phyloP scores from a whole-genome alignment of 768 basidiomycete genomes.

The Strobilomyces confusus region DNA sequence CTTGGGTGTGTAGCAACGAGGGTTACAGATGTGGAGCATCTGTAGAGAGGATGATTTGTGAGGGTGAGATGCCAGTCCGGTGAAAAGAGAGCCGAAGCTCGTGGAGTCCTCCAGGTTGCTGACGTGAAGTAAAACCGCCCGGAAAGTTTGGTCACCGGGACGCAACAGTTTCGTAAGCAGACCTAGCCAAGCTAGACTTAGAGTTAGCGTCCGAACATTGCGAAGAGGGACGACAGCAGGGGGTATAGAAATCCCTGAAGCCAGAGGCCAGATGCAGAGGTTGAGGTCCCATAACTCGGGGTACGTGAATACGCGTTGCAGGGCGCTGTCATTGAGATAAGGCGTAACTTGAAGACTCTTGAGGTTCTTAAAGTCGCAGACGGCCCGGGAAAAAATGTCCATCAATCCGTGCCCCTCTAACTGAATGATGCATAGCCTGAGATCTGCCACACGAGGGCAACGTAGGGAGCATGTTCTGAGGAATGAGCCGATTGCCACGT shows the following conservation, averaged over 20 bases:
- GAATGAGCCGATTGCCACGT: background rate
- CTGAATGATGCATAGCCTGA: background rate
- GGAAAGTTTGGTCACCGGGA: background rate
- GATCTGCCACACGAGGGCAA: background rate
- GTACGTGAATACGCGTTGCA: background rate
- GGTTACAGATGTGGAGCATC: background rate
- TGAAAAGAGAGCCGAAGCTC: background rate
- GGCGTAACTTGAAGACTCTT: background rate
- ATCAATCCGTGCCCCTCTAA: too few relatives aligned
- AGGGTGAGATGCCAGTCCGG: background rate
- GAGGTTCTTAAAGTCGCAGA: background rate
- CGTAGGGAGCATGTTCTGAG: background rate
- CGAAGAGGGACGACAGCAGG: background rate
- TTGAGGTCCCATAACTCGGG: background rate
- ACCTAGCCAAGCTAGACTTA: background rate
- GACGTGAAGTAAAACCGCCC: background rate
- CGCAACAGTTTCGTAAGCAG: background rate
- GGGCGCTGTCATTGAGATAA: background rate
- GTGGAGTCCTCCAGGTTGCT: background rate
- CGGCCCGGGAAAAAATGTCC: background rate
- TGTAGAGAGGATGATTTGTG: background rate
- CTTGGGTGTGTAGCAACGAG: fast-evolving
- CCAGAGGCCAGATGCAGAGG: background rate
- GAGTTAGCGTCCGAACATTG: background rate
- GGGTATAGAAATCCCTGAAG: background rate